Base-by-base conservation (phyloP, 176 grass and related monocot genomes). In the Leersia perrieri region DNA sequence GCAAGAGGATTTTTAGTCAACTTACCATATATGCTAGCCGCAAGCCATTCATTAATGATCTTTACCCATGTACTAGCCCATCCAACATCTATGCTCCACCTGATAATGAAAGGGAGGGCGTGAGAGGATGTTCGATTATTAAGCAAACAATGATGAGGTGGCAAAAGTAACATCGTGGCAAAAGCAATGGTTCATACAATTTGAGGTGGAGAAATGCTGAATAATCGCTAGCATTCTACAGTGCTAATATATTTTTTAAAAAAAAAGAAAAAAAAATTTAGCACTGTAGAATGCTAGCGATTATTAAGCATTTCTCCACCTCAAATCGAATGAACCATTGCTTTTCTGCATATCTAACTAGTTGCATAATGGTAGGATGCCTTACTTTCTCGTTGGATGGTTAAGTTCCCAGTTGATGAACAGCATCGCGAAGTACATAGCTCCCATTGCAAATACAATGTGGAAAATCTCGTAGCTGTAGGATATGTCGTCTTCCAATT, bases 341-440 rank as follows among this genome's bases (percentile, higher is more conserved):
- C 26, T 72, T 79, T 86, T 68, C 35, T 39, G 9, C 15, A 16
- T 34, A 53, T n/a, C 41, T 13, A 6, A 33, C 14, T 60, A 77
- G 11, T 5, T 66, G 1, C 3, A 23, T 3, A 58, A 40, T 18
- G 26, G 16, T 69, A 38, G 44, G 64, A 82, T 67, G 40, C 9
- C 84, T 85, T 91, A 98, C 96, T 93, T 92, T 82, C 16, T 86
- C 49, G 95, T 89, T 68, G 88, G 86, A 81, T 93, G 88, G 79
- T 91, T 87, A 47, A 93, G 81, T 61, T 95, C 88, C 95, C 95
- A 98, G 86, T 76, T 98, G 63, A 98, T 91, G 90, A 98, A 95
- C 33, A 98, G 30, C 95, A 98, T 95, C 40, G 92, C 95, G n/a
- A 95, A 95, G 70, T 95, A 93, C 92, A 95, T 95, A 42, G 92